Evolutionary conservation across 257 asterid genomes (phyloP).

Genomic region (Anisodus tanguticus): DNA sequence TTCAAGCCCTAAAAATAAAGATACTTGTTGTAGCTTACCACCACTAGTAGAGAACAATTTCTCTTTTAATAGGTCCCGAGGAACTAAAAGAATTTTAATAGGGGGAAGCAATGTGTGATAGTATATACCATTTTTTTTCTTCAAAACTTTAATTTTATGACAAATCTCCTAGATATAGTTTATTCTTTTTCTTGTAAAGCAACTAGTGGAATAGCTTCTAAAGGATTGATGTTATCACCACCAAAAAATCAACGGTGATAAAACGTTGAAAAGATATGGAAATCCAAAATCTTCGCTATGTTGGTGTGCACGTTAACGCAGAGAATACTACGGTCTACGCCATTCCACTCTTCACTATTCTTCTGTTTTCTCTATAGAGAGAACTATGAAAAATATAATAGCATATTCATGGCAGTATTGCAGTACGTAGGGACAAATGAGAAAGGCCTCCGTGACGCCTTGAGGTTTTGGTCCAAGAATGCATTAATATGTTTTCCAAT

Average conservation of each 20-base stretch:
- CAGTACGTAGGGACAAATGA: neutral
- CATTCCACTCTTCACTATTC: neutral
- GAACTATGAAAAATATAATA: neutral
- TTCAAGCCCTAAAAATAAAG: too few relatives aligned
- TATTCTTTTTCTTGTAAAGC: neutral
- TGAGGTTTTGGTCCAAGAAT: too few relatives aligned
- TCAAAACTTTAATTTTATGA: too few relatives aligned
- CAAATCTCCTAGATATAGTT: neutral
- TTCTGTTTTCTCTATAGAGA: neutral
- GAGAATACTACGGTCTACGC: neutral
- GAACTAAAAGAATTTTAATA: too few relatives aligned
- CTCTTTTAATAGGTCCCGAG: too few relatives aligned
- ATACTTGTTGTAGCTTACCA: too few relatives aligned
- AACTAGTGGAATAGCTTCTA: neutral
- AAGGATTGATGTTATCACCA: neutral
- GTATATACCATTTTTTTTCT: too few relatives aligned
- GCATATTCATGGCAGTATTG: neutral
- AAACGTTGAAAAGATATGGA: neutral
- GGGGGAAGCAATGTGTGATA: too few relatives aligned
- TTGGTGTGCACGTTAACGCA: neutral
- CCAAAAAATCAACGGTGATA: neutral
- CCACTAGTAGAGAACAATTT: too few relatives aligned
- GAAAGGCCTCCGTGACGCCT: too few relatives aligned
- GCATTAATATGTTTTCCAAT: too few relatives aligned
- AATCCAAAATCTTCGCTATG: neutral